Base-by-base conservation (phyloP, 305 asterid genomes). In the Ajuga reptans region DNA sequence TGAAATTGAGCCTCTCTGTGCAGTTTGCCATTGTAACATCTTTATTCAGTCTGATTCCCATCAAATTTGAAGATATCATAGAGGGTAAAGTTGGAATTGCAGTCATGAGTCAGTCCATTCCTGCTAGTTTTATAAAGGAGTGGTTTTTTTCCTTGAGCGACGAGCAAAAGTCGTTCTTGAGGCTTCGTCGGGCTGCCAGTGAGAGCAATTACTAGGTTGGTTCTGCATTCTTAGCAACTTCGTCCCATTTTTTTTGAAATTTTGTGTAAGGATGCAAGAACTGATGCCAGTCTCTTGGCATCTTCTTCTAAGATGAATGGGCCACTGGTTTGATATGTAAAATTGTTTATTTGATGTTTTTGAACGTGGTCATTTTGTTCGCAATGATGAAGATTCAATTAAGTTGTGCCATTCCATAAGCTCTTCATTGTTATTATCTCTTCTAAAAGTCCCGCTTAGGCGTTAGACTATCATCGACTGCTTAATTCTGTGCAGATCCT, bases 81-180 rank as follows among this genome's bases (percentile, higher is more conserved):
- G 75, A 73, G 31, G 80, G 74, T 42, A 62, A 63, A 66, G 41
- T 55, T 46, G 83, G 66, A 33, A 50, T 68, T 51, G 49, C 69
- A 61, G 49, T 62, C 59, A 45, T 24, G 43, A 72, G 77, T 75
- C 84, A 68, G 31, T 79, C 79, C 17, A 21, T 72, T 52, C 82
- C 86, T 55, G 72, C 57, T 47, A 71, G 65, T 17, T 78, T 79
- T 68, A 57, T 87, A 69, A 75, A 80, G 81, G 79, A 75, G 69
- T 92, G 98, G 98, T 90, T 87, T 70, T 80, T 55, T 33, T 80
- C 72, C 18, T 81, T 92, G 79, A 79, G 74, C 68, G 14, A 61
- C 2, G 92, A 86, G 80, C 90, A 90, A n/a, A 89, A 75, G 65
- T 84, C 84, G 18, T 79, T 79, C 70, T 72, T 86, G 69, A 81